Evolutionary conservation across 2,329 filamentous ascomycete genomes (phyloP), one percentile per base, ranked within the genome.

Genomic region (Colletotrichum eremochloae): DNA sequence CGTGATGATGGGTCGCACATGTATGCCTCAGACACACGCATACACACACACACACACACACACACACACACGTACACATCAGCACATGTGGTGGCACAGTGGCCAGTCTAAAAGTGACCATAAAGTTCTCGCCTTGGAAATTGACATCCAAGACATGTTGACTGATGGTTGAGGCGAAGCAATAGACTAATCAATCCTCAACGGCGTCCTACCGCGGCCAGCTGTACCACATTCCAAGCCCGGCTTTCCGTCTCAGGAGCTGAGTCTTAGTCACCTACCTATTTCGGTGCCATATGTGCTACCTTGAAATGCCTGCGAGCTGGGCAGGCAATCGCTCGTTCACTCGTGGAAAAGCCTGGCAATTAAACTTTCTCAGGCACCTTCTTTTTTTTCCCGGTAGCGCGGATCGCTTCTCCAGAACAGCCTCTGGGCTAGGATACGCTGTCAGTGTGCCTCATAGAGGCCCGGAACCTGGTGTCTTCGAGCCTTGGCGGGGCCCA

Each of bases 361-460:
- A 11, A 24, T 58, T 65, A 57, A 46, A 53, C 33, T 68, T 68
- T 36, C 8, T 14, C 38, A 44, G 36, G 46, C 38, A 38, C 33
- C 56, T 50, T 44, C 15, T 15, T 11, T 6, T 7, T 20, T 44
- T 29, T 18, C n/a, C 24, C 56, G 8, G 56, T 5, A 44, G 7
- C 8, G 56, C 24, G 24, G 36, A 36, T 44, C n/a, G 18, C 20
- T 24, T 11, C 15, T 53, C 7, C 12, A 24, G n/a, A 18, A 33
- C 48, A 42, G 18, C 29, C 42, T 56, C 40, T 8, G 24, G 42
- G 29, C 24, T 48, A 29, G 60, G 29, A 50, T 6, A 63, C 42
- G 50, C 40, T 12, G n/a, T 12, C 44, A 12, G 12, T 20, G 5
- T 42, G 66, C 60, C n/a, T 68, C 24, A 14, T 38, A 24, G 53